Base-by-base conservation (phyloP, 208 protist species). In the Vickermania ingenoplastis region DNA sequence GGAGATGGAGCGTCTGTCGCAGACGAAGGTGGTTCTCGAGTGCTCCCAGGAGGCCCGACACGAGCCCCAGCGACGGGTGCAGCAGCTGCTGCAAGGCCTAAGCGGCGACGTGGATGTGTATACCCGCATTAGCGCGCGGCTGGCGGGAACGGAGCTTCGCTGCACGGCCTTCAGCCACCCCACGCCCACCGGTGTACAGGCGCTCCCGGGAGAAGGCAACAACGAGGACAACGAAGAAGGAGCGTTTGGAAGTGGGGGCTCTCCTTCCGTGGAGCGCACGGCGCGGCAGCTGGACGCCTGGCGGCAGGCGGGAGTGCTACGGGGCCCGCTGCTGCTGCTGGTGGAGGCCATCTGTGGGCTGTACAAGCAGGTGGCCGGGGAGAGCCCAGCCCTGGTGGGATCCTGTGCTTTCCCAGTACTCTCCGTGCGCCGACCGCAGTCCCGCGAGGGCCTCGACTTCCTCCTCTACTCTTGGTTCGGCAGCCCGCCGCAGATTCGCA, bases 381-480 rank as follows among this genome's bases (percentile, higher is more conserved):
- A 28, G 14, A 22, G 4, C 56, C 36, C 36, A n/a, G 11, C 17
- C 11, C 36, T 17, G 36, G 36, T 45, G 36, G n/a, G n/a, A n/a
- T 48, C 17, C 7, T 48, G 11, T 7, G 17, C 7, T 48, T 54
- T 25, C 29, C 74, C 74, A 23, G 57, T 81, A 3, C 62, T 76
- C 61, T 25, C 36, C 3, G 65, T 81, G 17, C 63, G 59, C 27
- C 49, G 53, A 5, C 59, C 65, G 3, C 63, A 21, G 13, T 31
- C 25, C 45, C 68, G 73, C 11, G 36, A 49, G 29, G 53, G 63
- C 0, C 53, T 90, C 41, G 79, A 90, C 52, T 90, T 86, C 55
- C 45, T 89, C 1, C 58, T 86, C 0, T 86, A 75, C 50, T 75
- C 79, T 13, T 90, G 83, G 76, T 86, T 90, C 54, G 65, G 64